Evolutionary conservation across 176 grass and related monocot genomes (phyloP).

Genomic region (Oryza punctata): DNA sequence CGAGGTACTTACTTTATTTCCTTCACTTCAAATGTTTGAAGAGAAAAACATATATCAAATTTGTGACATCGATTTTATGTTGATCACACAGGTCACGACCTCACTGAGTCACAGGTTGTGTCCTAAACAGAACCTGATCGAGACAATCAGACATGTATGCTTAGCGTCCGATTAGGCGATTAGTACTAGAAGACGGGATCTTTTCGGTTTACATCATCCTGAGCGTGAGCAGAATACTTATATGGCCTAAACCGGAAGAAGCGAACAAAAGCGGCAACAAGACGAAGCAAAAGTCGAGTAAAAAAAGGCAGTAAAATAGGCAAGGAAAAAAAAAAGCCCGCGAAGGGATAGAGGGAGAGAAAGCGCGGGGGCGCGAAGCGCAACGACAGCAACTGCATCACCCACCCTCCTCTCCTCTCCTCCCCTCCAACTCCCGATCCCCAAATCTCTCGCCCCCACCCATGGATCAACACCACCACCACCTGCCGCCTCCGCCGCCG

Average conservation of each 20-base stretch:
- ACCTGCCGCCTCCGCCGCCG: background rate
- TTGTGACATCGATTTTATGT: too few species aligned
- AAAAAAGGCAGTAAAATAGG: background rate
- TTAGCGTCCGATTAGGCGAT: too few species aligned
- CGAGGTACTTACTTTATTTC: background rate
- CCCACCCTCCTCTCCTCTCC: background rate
- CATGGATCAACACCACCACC: conserved; percentile 47
- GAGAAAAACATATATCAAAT: too few species aligned
- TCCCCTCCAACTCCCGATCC: conserved; percentile 19
- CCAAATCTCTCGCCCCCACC: conserved; percentile 5
- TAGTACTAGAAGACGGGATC: too few species aligned
- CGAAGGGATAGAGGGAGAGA: conserved; percentile 21
- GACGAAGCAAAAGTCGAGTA: background rate
- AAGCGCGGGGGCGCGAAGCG: conserved; percentile 46
- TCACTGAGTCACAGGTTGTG: too few species aligned
- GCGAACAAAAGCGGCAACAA: background rate
- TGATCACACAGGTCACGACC: too few species aligned
- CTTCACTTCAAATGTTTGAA: too few species aligned
- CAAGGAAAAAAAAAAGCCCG: background rate
- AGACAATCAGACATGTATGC: too few species aligned
- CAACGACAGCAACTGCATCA: background rate
- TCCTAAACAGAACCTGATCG: too few species aligned
- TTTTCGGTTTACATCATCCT: too few species aligned
- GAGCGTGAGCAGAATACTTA: too few species aligned
- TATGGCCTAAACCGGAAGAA: background rate